Evolutionary conservation across 2,329 filamentous ascomycete genomes (phyloP), one percentile per base, ranked within the genome.

Genomic region (Aspergillus phoenicis): DNA sequence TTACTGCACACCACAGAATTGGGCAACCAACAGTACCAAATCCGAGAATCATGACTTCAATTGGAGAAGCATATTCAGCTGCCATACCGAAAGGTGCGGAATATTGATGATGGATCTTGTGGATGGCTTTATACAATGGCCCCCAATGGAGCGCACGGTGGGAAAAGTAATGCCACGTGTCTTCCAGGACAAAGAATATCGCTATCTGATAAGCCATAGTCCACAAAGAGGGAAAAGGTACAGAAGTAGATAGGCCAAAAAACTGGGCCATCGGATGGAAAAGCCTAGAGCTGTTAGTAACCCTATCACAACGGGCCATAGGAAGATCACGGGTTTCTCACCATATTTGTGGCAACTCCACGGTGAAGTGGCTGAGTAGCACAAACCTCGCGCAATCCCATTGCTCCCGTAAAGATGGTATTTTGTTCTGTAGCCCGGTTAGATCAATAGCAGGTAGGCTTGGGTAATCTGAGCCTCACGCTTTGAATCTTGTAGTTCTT

Each of bases 21-120:
- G 95, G 95, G 38, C 86, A 83, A 62, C 91, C 87, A 64, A 99
- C 89, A 1, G 90, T 90, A 64, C 95, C 95, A 61, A 96, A 84
- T 41, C 94, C 95, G 53, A 99, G 88, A 60, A 96, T 86, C 90
- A 97, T 96, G 68, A 94, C 92, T 80, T 99, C 95, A 69, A 98
- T 96, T 0, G 95, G 95, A 47, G 94, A 97, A 6, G 95, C 95
- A 78, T 99, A 99, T 81, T 99, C 95, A 60, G 95, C 94, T 20
- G 95, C 94, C 57, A 99, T 84, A 68, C 95, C 95, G 74, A 99
- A 99, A 17, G 95, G 95, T 11, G 95, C 95, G 39, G 93, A 97
- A 83, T 99, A 99, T 73, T 95, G 94, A 83, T 99, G 95, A 82
- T 99, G 95, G 70, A 99, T 93, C 84, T 99, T 99, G 86, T 99